These are phyloP conservation scores for Ilyonectria robusta DNA, from an alignment of 2,329 filamentous ascomycete species.

Conservation along the genomic window DNA sequence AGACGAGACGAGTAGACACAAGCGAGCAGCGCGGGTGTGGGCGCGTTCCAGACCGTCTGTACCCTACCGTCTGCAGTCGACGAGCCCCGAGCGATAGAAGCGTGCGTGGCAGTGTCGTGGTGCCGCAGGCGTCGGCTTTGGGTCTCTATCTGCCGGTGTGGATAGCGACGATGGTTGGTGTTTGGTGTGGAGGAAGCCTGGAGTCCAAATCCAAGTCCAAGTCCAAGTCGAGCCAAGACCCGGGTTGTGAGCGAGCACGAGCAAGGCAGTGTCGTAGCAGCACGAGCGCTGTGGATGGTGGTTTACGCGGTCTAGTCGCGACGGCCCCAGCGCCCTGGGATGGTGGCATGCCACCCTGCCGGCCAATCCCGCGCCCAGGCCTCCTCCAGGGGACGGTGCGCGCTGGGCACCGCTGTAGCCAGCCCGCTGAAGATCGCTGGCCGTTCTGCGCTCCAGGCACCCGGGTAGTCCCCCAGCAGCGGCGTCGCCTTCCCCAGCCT, in stretches of 20 bases:
- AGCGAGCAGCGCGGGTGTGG: too few relatives aligned
- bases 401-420: neutral
- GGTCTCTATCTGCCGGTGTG: too few relatives aligned
- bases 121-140: too few relatives aligned
- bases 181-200: constrained; percentile 22
- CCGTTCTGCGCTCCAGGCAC: too few relatives aligned
- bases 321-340: constrained; percentile 32
- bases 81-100: too few relatives aligned
- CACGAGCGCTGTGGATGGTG: constrained; percentile 27
- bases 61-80: too few relatives aligned
- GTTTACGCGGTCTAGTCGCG: constrained; percentile 52
- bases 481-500: constrained; percentile 7
- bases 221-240: constrained; percentile 16
- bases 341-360: too few relatives aligned
- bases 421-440: neutral
- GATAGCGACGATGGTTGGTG: neutral
- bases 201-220: constrained; percentile 7
- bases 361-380: neutral
- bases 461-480: neutral
- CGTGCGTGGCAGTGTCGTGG: too few relatives aligned
- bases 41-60: too few relatives aligned
- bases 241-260: neutral
- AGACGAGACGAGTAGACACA: neutral
- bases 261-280: constrained; percentile 1
- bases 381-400: neutral